phyloP scores from a whole-genome alignment of 2,329 filamentous ascomycete species.

The Fusarium mundagurra region DNA sequence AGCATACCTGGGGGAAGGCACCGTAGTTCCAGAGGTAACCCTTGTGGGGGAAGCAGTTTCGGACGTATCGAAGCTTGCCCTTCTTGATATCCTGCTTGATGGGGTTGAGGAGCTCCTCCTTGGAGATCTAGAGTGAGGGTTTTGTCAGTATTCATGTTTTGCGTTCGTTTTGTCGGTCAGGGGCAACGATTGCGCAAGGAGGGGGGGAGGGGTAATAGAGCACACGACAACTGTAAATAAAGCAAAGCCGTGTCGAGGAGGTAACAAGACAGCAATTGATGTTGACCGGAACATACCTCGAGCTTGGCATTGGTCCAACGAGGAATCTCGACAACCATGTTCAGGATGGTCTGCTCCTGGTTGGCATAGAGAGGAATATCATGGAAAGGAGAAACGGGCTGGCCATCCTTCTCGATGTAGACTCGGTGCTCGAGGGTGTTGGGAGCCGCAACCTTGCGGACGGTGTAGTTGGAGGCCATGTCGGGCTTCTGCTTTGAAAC shows the following conservation, averaged over 20 bases:
- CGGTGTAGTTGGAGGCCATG: slow-evolving; percentile 74
- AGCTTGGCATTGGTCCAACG: slow-evolving; percentile 99
- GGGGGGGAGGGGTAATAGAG: slow-evolving; percentile 21
- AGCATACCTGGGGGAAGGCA: slow-evolving; percentile 90
- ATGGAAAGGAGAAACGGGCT: slow-evolving; percentile 94
- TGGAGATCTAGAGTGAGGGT: slow-evolving; percentile 81
- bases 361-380: slow-evolving; percentile 99
- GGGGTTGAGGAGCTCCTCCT: slow-evolving; percentile 97
- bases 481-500: slow-evolving; percentile 31
- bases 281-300: slow-evolving; percentile 72
- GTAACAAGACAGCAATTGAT: neutral
- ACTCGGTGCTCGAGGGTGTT: slow-evolving; percentile 97
- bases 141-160: slow-evolving; percentile 35
- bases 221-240: slow-evolving; percentile 26
- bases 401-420: slow-evolving; percentile 97
- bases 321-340: slow-evolving; percentile 99
- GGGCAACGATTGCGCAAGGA: slow-evolving; percentile 19
- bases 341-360: slow-evolving; percentile 91
- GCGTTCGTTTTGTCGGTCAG: slow-evolving; percentile 3
- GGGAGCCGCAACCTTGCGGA: slow-evolving; percentile 87
- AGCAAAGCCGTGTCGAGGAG: neutral
- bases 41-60: slow-evolving; percentile 99
- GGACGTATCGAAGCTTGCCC: slow-evolving; percentile 98
- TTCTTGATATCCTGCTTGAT: slow-evolving; percentile 99
- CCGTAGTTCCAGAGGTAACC: slow-evolving; percentile 99